Evolutionary conservation across 2,329 filamentous ascomycete species (phyloP).

Genomic region (Fusarium multiceps): DNA sequence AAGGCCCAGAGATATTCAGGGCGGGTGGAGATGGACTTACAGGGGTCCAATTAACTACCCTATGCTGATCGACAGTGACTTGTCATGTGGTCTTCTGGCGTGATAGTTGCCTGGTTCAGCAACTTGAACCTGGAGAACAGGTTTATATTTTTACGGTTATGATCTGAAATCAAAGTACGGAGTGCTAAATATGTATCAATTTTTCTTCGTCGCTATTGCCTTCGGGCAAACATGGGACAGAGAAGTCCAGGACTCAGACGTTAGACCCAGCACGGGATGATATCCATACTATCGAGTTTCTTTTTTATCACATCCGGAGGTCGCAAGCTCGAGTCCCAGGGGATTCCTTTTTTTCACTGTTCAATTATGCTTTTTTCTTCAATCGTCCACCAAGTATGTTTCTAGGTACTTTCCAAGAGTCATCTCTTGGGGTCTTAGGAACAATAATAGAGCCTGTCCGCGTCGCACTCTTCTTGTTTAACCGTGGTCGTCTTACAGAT

Average conservation of each 20-base stretch:
- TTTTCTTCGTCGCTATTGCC: neutral
- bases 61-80: neutral
- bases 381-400: neutral
- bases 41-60: neutral
- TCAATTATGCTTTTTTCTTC: neutral
- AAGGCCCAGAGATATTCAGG: neutral
- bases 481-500: neutral
- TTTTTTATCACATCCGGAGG: no score
- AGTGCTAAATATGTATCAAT: neutral
- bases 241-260: fast-evolving
- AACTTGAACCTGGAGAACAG: neutral
- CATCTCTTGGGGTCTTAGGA: fast-evolving
- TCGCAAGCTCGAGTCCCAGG: neutral
- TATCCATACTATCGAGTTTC: no score
- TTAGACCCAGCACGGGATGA: no score
- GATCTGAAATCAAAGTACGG: neutral
- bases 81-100: neutral
- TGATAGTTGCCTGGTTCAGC: no score
- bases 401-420: neutral
- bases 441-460: neutral
- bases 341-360: no score
- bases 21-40: neutral
- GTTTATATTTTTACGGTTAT: neutral
- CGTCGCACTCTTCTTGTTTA: neutral
- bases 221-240: neutral